Conservation (phyloP, 2,329 filamentous ascomycete species). For the Byssochlamys sp. region DNA sequence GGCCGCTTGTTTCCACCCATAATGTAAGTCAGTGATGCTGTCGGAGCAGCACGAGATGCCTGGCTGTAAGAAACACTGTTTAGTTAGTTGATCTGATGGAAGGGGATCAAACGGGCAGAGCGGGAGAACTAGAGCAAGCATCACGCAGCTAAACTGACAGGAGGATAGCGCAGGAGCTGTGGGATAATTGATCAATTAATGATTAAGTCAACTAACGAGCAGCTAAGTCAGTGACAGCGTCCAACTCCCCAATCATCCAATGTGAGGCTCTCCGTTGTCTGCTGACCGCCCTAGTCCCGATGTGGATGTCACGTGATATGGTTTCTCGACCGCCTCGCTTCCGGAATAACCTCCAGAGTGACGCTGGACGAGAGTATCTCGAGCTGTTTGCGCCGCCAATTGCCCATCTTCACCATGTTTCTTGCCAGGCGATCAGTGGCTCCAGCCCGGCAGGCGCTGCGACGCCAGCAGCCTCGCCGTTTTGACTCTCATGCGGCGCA, state of each 20-base stretch:
- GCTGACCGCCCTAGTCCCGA: not conserved
- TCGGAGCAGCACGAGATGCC: not conserved
- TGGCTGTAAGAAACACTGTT: not conserved
- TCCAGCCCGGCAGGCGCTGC: slow-evolving; percentile 29
- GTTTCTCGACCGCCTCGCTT: slow-evolving; percentile 15
- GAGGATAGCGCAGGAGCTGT: not conserved
- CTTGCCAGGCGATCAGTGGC: slow-evolving; percentile 31
- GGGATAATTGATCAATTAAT: not conserved
- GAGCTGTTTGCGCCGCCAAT: slow-evolving; percentile 17
- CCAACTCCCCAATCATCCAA: not conserved
- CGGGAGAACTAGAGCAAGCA: not conserved
- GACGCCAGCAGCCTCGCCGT: slow-evolving; percentile 34
- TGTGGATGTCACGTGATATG: slow-evolving; percentile 11
- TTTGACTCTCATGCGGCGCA: slow-evolving; percentile 34
- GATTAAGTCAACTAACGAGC: too few species aligned
- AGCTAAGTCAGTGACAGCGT: not conserved
- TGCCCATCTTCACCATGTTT: slow-evolving; percentile 29
- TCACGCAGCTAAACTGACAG: not conserved
- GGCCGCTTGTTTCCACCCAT: not conserved
- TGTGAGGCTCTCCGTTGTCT: not conserved
- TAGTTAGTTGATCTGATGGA: not conserved
- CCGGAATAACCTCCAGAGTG: slow-evolving; percentile 16
- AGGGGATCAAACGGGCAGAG: not conserved
- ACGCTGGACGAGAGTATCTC: not conserved
- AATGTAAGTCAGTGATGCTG: not conserved